phyloP scores from a whole-genome alignment of 2,329 filamentous ascomycete species.

The Clonostachys rhizophaga region DNA sequence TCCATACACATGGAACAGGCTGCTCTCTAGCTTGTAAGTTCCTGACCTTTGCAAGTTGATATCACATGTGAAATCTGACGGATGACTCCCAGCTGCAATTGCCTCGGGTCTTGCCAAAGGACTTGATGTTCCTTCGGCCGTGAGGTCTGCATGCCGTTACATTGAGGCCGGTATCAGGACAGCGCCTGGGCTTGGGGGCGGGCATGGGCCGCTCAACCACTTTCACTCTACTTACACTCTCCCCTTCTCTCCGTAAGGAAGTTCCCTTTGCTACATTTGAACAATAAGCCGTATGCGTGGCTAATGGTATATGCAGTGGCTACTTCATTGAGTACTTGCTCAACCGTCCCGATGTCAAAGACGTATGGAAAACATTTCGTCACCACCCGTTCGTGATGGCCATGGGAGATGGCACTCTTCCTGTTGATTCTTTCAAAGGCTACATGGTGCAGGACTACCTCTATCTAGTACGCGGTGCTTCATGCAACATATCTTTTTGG shows the following conservation, averaged over 20 bases:
- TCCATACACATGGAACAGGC: slow-evolving; percentile 89
- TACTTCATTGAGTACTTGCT: slow-evolving; percentile 82
- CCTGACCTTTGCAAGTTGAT: not conserved
- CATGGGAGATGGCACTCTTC: slow-evolving; percentile 71
- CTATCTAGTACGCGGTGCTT: slow-evolving; percentile 60
- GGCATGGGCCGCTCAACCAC: slow-evolving; percentile 72
- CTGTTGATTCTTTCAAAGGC: slow-evolving; percentile 73
- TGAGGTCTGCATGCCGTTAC: slow-evolving; percentile 65
- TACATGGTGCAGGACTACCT: slow-evolving; percentile 93
- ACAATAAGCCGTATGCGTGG: not conserved
- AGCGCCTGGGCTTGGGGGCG: slow-evolving; percentile 58
- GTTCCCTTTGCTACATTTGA: slow-evolving; percentile 1
- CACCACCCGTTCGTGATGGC: slow-evolving; percentile 78
- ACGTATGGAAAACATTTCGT: slow-evolving; percentile 70
- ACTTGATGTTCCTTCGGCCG: slow-evolving; percentile 49
- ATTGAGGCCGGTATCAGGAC: slow-evolving; percentile 67
- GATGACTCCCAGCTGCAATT: slow-evolving; percentile 53
- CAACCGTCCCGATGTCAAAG: slow-evolving; percentile 66
- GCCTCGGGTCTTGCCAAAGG: slow-evolving; percentile 67
- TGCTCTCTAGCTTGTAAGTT: slow-evolving; percentile 83
- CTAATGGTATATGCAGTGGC: slow-evolving; percentile 42
- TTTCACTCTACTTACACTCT: slow-evolving; percentile 68
- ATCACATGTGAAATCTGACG: too few relatives aligned
- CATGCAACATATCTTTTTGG: not conserved
- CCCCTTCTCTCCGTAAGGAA: slow-evolving; percentile 60